phyloP scores from a whole-genome alignment of 208 protist genomes.

The Acanthamoeba polyphaga region DNA sequence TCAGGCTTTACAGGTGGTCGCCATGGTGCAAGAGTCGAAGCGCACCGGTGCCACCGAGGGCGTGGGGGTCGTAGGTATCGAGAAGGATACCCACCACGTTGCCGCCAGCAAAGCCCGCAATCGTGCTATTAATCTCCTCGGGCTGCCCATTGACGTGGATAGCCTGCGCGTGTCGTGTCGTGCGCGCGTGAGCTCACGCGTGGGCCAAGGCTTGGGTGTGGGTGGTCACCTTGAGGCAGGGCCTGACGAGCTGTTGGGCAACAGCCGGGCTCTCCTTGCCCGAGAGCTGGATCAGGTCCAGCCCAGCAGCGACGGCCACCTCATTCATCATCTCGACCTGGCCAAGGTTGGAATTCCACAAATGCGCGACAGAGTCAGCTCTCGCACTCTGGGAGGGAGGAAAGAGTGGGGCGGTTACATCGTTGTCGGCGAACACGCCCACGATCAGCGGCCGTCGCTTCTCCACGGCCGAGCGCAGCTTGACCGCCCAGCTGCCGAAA shows the following conservation, averaged over 20 bases:
- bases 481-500: background rate
- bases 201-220: background rate
- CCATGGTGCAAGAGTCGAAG: background rate
- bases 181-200: background rate
- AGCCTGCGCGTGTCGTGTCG: conserved; percentile 34
- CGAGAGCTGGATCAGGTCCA: conserved; percentile 85
- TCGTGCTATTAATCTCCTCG: background rate
- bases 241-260: conserved; percentile 5
- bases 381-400: too few species aligned
- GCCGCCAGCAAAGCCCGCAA: background rate
- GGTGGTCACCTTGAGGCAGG: conserved; percentile 12
- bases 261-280: conserved; percentile 70
- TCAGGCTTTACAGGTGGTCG: too few species aligned
- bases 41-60: conserved; percentile 65
- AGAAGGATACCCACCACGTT: conserved; percentile 21
- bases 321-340: conserved; percentile 51
- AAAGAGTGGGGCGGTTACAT: too few species aligned
- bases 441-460: conserved; percentile 80
- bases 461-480: background rate
- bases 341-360: background rate
- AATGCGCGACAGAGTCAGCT: background rate
- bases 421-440: conserved; percentile 83
- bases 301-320: conserved; percentile 2
- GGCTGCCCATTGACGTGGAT: conserved; percentile 63
- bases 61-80: conserved; percentile 72